These are phyloP conservation scores for Leptographium radiaticola DNA, from an alignment of 2,329 filamentous ascomycete species.

Conservation along the genomic window DNA sequence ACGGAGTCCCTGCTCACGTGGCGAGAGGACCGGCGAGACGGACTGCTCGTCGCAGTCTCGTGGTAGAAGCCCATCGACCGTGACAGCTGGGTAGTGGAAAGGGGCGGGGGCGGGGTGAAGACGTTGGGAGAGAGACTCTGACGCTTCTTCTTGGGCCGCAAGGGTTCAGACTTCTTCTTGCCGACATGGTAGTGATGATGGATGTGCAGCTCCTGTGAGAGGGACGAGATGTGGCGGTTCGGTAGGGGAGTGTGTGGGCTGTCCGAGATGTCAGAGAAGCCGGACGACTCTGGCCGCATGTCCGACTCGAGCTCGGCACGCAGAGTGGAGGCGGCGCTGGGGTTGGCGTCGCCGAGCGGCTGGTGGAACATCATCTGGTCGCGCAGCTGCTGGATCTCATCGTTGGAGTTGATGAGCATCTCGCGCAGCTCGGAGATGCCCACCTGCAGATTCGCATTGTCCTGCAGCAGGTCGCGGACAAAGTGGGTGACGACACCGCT, in stretches of 20 bases:
- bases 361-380: conserved; percentile 74
- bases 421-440: conserved; percentile 85
- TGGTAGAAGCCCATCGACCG: conserved; percentile 24
- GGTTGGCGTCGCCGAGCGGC: conserved; percentile 37
- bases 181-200: conserved; percentile 83
- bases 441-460: conserved; percentile 87
- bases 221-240: conserved; percentile 16
- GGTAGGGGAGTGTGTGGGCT: conserved; percentile 11
- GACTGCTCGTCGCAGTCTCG: conserved; percentile 6
- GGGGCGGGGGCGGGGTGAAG: conserved; percentile 38
- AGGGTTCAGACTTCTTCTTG: conserved; percentile 44
- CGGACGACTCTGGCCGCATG: background rate
- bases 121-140: conserved; percentile 47
- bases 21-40: conserved; percentile 26
- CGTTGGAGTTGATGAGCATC: conserved; percentile 81
- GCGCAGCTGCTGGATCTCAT: conserved; percentile 78
- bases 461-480: conserved; percentile 85
- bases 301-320: conserved; percentile 51
- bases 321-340: conserved; percentile 39
- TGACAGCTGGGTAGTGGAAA: conserved; percentile 28
- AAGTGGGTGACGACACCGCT: conserved; percentile 83
- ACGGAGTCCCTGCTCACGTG: conserved; percentile 36
- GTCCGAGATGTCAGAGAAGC: conserved; percentile 5
- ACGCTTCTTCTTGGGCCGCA: conserved; percentile 60
- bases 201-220: conserved; percentile 72